phyloP scores from a whole-genome alignment of 768 basidiomycete genomes.

The Collybiopsis luxurians region DNA sequence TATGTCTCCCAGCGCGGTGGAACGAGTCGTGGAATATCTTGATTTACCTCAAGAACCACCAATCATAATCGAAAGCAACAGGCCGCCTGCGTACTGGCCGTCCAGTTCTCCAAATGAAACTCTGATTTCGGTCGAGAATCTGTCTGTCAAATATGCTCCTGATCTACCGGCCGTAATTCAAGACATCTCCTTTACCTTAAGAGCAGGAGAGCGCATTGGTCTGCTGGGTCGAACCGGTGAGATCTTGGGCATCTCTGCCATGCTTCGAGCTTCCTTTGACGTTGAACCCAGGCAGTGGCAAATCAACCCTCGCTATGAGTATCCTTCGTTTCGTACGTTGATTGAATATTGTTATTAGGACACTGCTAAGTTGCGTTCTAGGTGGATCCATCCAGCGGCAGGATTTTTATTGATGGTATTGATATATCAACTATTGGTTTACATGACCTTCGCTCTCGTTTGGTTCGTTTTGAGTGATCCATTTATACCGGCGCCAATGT shows the following conservation, averaged over 20 bases:
- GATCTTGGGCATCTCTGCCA: slow-evolving; percentile 3
- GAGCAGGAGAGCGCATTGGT: slow-evolving; percentile 72
- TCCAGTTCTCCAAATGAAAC: slow-evolving; percentile 59
- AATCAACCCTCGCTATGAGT: slow-evolving; percentile 85
- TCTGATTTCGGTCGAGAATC: slow-evolving; percentile 68
- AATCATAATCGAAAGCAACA: slow-evolving; percentile 64
- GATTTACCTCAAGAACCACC: slow-evolving; percentile 87
- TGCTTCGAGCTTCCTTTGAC: slow-evolving; percentile 12
- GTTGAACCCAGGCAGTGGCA: slow-evolving; percentile 56
- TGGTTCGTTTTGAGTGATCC: slow-evolving; percentile 36
- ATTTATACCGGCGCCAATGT: background rate
- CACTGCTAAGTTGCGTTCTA: slow-evolving; percentile 18
- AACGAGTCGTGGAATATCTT: slow-evolving; percentile 90
- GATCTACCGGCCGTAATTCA: slow-evolving; percentile 82
- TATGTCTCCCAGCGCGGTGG: slow-evolving; percentile 67
- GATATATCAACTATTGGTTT: slow-evolving; percentile 85
- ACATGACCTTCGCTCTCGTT: slow-evolving; percentile 74
- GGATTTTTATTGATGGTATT: slow-evolving; percentile 82
- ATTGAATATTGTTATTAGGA: background rate
- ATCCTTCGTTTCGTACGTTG: slow-evolving; percentile 70
- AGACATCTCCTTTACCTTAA: slow-evolving; percentile 69
- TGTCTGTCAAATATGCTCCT: slow-evolving; percentile 80
- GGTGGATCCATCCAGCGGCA: slow-evolving; percentile 75
- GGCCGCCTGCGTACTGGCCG: slow-evolving; percentile 93
- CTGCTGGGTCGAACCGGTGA: slow-evolving; percentile 75